These are phyloP conservation scores for Quercus phellos DNA, from an alignment of 331 rosid genomes.

Conservation along the genomic window DNA sequence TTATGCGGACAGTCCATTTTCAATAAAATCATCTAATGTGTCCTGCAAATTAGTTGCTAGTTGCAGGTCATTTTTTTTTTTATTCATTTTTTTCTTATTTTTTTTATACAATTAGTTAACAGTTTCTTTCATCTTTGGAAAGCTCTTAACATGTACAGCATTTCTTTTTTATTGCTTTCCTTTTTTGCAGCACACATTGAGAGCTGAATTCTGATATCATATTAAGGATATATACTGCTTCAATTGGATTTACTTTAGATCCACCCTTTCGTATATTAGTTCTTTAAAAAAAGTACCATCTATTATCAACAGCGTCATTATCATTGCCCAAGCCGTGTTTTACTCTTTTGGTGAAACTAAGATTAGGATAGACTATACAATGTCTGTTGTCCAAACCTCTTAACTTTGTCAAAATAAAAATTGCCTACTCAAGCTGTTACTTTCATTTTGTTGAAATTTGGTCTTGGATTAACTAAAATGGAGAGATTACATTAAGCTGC, in stretches of 20 bases:
- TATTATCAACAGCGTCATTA: too few species aligned
- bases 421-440: background rate
- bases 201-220: background rate
- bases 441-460: background rate
- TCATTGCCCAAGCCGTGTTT: too few species aligned
- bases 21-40: conserved; percentile 15
- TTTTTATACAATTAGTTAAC: background rate
- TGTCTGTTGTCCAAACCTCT: background rate
- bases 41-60: background rate
- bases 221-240: background rate
- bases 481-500: too few species aligned
- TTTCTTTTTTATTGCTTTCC: background rate
- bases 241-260: background rate
- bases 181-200: background rate
- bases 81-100: background rate
- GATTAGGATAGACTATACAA: too few species aligned
- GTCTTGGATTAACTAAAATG: too few species aligned
- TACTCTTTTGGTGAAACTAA: too few species aligned
- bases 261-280: background rate
- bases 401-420: background rate
- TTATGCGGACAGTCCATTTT: background rate
- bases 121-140: background rate
- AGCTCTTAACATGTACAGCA: conserved; percentile 33
- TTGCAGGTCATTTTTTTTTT: conserved; percentile 27
- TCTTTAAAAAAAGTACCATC: too few species aligned